Base-by-base conservation (phyloP, 208 protist genomes). In the Trypanosoma avium region DNA sequence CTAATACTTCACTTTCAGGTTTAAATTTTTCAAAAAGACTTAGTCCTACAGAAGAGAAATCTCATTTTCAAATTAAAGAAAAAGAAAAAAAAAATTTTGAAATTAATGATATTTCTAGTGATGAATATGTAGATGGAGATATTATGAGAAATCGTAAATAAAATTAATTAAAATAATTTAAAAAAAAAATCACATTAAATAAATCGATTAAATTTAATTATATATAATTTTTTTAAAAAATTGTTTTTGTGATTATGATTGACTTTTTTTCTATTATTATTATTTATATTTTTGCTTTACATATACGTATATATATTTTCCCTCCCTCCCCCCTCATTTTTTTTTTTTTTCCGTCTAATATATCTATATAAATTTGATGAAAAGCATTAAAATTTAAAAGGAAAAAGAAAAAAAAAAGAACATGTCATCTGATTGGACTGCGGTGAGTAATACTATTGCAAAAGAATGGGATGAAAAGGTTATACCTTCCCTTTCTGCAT, bases 381-480 rank as follows among this genome's bases (percentile, higher is more conserved):
- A n/a, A n/a, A n/a, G n/a, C n/a, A n/a, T n/a, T n/a, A n/a, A n/a
- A n/a, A 49, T 35, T 4, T 33, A 45, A 55, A 53, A 63, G 40
- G 15, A 56, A 65, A 26, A 40, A 3, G 42, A 36, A 27, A 40
- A 52, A n/a, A 38, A 67, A 21, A n/a, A 57, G 8, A 58, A 33
- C 50, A 73, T 73, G 67, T 8, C 59, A 35, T 35, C 22, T 17
- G 72, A 87, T 61, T 92, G 85, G 85, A 66, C 26, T 27, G 43
- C 61, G 26, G 82, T 95, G n/a, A 55, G 74, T 32, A 22, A 78
- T 42, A 60, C 47, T 35, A 76, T 96, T 32, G 67, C 84, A 26
- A 57, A 70, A 12, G 79, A 93, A 50, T 98, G 88, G 87, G 94
- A 98, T 64, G 62, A 76, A 27, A 74, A 76, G 3, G 83, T 96